Percentiles rank a stretch among this genome's conserved stretches.
phyloP scores from a whole-genome alignment of 1,139 yeast genomes.

The Zygoascus hellenicus region DNA sequence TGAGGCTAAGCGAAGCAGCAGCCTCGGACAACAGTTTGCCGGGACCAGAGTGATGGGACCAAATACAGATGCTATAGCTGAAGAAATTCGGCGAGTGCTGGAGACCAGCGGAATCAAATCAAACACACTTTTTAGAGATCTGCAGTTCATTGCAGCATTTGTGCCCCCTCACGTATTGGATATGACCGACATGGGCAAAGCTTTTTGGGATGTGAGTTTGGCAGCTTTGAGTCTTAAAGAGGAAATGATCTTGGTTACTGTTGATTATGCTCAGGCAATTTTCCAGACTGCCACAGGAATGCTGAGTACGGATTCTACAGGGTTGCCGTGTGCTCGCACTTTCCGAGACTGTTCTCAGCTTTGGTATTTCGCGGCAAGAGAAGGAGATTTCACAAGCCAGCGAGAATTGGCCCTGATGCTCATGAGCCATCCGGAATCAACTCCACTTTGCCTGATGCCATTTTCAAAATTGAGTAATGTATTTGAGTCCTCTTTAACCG shows the following conservation, averaged over 20 bases:
- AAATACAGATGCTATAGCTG: slow-evolving; percentile 32
- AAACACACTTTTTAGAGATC: slow-evolving; percentile 33
- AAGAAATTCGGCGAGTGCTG: slow-evolving; percentile 28
- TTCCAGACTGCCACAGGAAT: slow-evolving; percentile 31
- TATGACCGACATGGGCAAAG: slow-evolving; percentile 31
- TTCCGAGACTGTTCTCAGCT: slow-evolving; percentile 29
- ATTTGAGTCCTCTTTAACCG: slow-evolving; percentile 25
- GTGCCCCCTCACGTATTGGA: slow-evolving; percentile 32
- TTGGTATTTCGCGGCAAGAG: slow-evolving; percentile 31
- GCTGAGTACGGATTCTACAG: slow-evolving; percentile 8
- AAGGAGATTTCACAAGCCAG: slow-evolving; percentile 29
- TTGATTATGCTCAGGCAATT: slow-evolving; percentile 32
- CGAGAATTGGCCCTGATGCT: slow-evolving; percentile 32
- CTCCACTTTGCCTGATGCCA: slow-evolving; percentile 26
- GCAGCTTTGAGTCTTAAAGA: slow-evolving; percentile 35
- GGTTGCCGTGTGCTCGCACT: slow-evolving; percentile 18
- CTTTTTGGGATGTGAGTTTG: slow-evolving; percentile 36
- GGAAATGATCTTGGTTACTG: slow-evolving; percentile 29
- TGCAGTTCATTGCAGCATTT: slow-evolving; percentile 35
- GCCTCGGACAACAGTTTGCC: slow-evolving; percentile 16
- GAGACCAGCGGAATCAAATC: slow-evolving; percentile 26
- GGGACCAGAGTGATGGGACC: slow-evolving; percentile 21
- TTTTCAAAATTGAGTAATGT: slow-evolving; percentile 25
- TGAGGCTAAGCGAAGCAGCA: slow-evolving; percentile 27
- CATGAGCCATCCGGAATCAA: slow-evolving; percentile 30